A percentile compares a stretch with the other conserved stretches of the same genome.
Evolutionary conservation across 148 eudicot genomes (phyloP).

Genomic region (Rhododendron kiyosumense): DNA sequence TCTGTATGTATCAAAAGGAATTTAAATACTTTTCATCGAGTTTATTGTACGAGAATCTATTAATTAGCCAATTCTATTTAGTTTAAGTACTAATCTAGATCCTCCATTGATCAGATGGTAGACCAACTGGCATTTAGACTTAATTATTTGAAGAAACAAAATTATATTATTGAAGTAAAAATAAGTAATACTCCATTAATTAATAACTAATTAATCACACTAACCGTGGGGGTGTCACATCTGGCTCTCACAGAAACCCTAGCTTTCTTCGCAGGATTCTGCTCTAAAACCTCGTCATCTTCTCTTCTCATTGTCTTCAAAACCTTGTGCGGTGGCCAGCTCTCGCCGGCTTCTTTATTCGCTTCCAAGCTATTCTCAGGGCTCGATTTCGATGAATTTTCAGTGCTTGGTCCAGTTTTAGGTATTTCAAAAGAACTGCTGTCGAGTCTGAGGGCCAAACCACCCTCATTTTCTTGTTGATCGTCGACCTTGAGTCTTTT

Average conservation of each 20-base stretch:
- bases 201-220: slow-evolving; percentile 3
- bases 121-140: no score
- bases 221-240: slow-evolving; percentile 87
- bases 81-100: no score
- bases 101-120: no score
- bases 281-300: slow-evolving; percentile 59
- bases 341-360: slow-evolving; percentile 34
- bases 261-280: slow-evolving; percentile 69
- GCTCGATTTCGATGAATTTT: slow-evolving; percentile 20
- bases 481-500: slow-evolving; percentile 8
- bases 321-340: slow-evolving; percentile 27
- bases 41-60: no score
- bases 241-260: slow-evolving; percentile 86
- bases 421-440: slow-evolving; percentile 35
- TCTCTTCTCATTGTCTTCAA: slow-evolving; percentile 31
- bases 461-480: slow-evolving; percentile 26
- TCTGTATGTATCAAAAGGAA: slow-evolving; percentile 22
- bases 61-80: no score
- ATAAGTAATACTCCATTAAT: not conserved
- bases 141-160: not conserved
- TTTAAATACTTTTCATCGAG: not conserved
- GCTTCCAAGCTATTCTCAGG: slow-evolving; percentile 40
- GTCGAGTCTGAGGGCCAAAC: slow-evolving; percentile 51
- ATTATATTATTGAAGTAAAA: not conserved
- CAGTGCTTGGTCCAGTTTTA: not conserved